Conservation (phyloP, 2,329 filamentous ascomycete genomes). For the Pseudopyricularia cyperi region DNA sequence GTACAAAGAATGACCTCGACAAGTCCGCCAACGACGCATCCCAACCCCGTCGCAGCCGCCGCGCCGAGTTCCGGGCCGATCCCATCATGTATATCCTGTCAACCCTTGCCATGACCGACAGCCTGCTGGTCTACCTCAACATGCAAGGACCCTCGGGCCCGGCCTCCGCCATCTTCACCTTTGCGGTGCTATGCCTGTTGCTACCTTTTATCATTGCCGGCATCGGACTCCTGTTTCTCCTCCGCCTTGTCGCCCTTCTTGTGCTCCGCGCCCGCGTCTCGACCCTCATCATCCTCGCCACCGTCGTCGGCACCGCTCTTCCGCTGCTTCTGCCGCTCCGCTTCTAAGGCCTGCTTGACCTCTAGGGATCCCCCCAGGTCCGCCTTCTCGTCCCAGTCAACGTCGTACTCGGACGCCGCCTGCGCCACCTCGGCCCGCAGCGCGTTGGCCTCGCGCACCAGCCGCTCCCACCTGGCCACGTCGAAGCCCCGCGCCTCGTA, state of each 20-base stretch:
- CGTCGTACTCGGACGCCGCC: slow-evolving; percentile 77
- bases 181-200: background rate
- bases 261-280: slow-evolving; percentile 9
- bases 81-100: background rate
- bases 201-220: background rate
- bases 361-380: slow-evolving; percentile 57
- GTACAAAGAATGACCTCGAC: background rate
- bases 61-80: background rate
- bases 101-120: background rate
- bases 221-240: background rate
- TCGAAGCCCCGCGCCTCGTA: slow-evolving; percentile 70
- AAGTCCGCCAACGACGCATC: background rate
- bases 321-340: slow-evolving; percentile 29
- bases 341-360: slow-evolving; percentile 41
- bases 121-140: slow-evolving; percentile 1
- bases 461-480: slow-evolving; percentile 58
- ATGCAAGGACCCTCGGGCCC: slow-evolving; percentile 1
- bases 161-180: slow-evolving; percentile 1
- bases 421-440: slow-evolving; percentile 67
- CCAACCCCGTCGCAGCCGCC: background rate
- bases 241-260: slow-evolving; percentile 9
- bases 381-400: slow-evolving; percentile 70
- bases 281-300: slow-evolving; percentile 19
- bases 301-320: slow-evolving; percentile 26
- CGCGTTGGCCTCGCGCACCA: slow-evolving; percentile 69